Evolutionary conservation across 2,329 filamentous ascomycete genomes (phyloP), one percentile per base, ranked within the genome.

Genomic region (Stachybotrys echinatus): DNA sequence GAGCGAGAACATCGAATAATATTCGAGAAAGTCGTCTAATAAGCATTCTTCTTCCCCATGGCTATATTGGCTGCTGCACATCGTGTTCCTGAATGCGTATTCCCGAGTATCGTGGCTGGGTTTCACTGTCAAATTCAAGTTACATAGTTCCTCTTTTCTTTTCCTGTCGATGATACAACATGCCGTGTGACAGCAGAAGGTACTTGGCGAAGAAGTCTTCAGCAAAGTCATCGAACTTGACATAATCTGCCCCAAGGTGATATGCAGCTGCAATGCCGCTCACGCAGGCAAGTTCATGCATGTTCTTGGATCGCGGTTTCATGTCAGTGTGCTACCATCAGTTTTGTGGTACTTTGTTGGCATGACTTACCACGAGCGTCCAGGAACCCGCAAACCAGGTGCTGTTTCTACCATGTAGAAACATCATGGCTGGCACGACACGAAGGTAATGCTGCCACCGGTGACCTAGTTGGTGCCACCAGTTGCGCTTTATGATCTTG

Each of bases 211-310:
- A 75, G 52, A 76, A 71, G 42, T 74, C 66, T 51, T 74, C 67
- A 0, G 72, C 73, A 54, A 76, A 65, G 68, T 76, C 71, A 58
- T 86, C 81, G 14, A 87, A 73, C 52, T 77, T 79, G 2, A 73
- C 71, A 57, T 89, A 89, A 2, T 74, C 70, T 0, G 85, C 86
- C 1, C 86, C 87, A 0, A 89, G 69, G 44, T 81, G 78, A 48
- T 87, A 86, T 0, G 85, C 87, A 2, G 85, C 86, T 4, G 84
- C 82, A 45, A 89, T 87, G 0, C 86, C 85, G 49, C 79, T 83
- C 46, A 89, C 83, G 50, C 84, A 83, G 2, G 86, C 87, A 10
- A 87, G 74, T 59, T 89, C 86, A 57, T 89, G 82, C 58, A 83
- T 82, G 54, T 85, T 85, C 79, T 79, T 51, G 20, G 6, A n/a